Base-by-base conservation (phyloP, 2,329 filamentous ascomycete genomes). In the Cercospora sp. region DNA sequence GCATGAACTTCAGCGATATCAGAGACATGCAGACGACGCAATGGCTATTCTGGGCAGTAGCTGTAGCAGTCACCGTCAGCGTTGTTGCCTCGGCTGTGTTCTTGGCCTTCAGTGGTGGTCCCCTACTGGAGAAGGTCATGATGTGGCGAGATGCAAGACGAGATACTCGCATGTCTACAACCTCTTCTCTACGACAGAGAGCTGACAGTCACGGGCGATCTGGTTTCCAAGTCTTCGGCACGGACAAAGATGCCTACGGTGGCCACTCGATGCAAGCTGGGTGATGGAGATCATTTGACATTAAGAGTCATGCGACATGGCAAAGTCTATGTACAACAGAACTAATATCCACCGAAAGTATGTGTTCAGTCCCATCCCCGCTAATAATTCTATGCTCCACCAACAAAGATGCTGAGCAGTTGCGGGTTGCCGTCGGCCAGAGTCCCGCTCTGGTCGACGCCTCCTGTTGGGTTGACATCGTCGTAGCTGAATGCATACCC, bases 401-500 rank as follows among this genome's bases (percentile, higher is more conserved):
- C 85, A 64, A 86, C 81, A 69, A 80, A 79, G 63, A 87, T 76
- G 13, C 80, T 81, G 55, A 86, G 79, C 12, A 82, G 34, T 51
- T 74, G 69, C 0, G 85, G 84, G 57, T 78, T 79, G 1, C 77
- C 72, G 45, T 81, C 81, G 24, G 82, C 77, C 58, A 86, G 75
- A 13, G 82, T 81, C 5, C 85, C 85, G 9, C 81, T 81, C 62
- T 85, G 83, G 75, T 89, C 85, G 68, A 83, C 80, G 8, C 63
- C 70, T 16, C 66, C 65, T 16, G 55, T 63, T 7, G 70, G 72
- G 10, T 82, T 80, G 21, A 91, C 89, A 75, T 91, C 89, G 73
- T 91, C 89, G 71, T 90, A 91, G 0, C 89, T 82, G 74, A 91
- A 91, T 0, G 88, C 87, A 75, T 91, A 91, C 0, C 89, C 89